Evolutionary conservation across 2,329 filamentous ascomycete species (phyloP).

Genomic region (Teratosphaeria zuluensis): DNA sequence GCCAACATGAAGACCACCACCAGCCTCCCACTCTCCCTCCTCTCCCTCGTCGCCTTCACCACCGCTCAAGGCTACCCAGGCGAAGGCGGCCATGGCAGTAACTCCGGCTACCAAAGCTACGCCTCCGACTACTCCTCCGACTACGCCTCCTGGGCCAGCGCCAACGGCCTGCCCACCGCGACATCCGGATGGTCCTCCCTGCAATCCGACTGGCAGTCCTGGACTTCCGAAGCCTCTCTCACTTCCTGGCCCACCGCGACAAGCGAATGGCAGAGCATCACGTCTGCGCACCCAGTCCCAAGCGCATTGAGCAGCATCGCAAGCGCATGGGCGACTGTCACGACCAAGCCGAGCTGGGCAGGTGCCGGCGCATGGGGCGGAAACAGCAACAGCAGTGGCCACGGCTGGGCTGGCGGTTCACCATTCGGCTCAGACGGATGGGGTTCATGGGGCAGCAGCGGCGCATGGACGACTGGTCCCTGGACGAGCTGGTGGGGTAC

Average conservation of each 20-base stretch:
- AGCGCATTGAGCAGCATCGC: conserved; percentile 13
- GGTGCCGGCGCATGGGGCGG: background rate
- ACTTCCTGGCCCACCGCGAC: conserved; percentile 18
- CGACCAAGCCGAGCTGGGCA: background rate
- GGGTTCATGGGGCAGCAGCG: conserved; percentile 23
- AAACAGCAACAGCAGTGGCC: conserved; percentile 1
- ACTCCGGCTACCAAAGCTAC: background rate
- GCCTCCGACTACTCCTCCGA: conserved; percentile 7
- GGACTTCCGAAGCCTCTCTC: conserved; percentile 16
- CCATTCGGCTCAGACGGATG: conserved; percentile 21
- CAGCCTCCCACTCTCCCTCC: conserved; percentile 1
- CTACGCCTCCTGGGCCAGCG: conserved; percentile 17
- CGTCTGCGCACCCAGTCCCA: conserved; percentile 20
- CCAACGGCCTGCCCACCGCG: conserved; percentile 15
- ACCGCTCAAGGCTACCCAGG: conserved; percentile 1
- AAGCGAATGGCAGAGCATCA: conserved; percentile 20
- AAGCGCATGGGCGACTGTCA: conserved; percentile 5
- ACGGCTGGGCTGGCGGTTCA: conserved; percentile 7
- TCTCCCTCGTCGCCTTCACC: conserved; percentile 8
- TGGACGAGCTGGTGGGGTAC: conserved; percentile 30
- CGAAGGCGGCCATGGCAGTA: background rate
- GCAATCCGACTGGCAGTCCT: conserved; percentile 11
- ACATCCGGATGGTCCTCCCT: conserved; percentile 18
- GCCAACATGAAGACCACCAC: conserved; percentile 1
- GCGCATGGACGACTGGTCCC: conserved; percentile 23